These are phyloP conservation scores for Geum urbanum DNA, from an alignment of 306 rosid species.

Conservation along the genomic window DNA sequence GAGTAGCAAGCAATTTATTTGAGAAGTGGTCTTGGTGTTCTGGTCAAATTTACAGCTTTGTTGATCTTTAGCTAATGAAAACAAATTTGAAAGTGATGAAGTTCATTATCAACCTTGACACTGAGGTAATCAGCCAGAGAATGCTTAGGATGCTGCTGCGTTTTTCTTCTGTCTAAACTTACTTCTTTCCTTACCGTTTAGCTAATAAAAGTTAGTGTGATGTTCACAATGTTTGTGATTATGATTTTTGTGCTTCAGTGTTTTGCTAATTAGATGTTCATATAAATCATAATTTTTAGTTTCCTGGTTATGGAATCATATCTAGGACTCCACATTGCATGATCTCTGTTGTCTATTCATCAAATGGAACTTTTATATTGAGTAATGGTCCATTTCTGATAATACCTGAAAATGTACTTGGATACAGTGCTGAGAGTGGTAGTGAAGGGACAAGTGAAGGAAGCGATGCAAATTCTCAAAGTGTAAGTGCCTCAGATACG, in stretches of 20 bases:
- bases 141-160: background rate
- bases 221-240: background rate
- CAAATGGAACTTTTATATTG: background rate
- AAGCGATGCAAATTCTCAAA: constrained; percentile 86
- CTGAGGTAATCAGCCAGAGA: background rate
- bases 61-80: background rate
- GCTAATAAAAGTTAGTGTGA: background rate
- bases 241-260: background rate
- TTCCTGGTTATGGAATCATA: constrained; percentile 4
- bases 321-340: background rate
- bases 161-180: background rate
- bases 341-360: background rate
- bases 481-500: constrained; percentile 54
- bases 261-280: background rate
- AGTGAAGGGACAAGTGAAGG: constrained; percentile 95
- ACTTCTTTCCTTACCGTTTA: background rate
- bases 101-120: background rate
- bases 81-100: background rate
- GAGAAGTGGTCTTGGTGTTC: background rate
- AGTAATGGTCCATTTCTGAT: constrained; percentile 24
- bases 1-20: background rate
- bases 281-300: background rate
- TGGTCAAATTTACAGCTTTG: background rate
- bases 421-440: constrained; percentile 90
- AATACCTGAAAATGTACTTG: constrained; percentile 30